phyloP scores from a whole-genome alignment of 805 yeast species.

The Crinitomyces ghanaensis region DNA sequence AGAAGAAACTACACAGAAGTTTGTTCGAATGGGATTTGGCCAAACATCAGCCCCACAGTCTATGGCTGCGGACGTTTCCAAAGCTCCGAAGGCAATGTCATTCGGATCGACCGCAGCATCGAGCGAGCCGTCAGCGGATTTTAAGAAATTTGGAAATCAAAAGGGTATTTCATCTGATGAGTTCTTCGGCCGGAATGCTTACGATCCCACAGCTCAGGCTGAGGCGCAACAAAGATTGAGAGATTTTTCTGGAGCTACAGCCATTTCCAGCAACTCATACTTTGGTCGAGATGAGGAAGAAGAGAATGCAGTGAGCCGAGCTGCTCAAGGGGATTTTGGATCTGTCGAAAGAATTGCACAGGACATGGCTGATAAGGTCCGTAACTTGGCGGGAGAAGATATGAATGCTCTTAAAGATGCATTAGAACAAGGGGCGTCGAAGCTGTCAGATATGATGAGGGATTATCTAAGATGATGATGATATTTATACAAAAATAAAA shows the following conservation, averaged over 20 bases:
- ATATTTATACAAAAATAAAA: not conserved
- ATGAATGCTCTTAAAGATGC: conserved; percentile 82
- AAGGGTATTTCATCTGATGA: conserved; percentile 96
- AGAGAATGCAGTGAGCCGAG: conserved; percentile 23
- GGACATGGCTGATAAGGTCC: conserved; percentile 55
- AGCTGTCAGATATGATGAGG: conserved; percentile 72
- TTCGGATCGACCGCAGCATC: conserved; percentile 12
- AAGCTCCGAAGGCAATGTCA: conserved; percentile 11
- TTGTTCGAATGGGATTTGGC: conserved; percentile 63
- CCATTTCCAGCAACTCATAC: conserved; percentile 86
- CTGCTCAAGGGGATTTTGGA: conserved; percentile 24
- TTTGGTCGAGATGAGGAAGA: conserved; percentile 72
- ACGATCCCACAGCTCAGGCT: conserved; percentile 61
- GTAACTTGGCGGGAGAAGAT: conserved; percentile 78
- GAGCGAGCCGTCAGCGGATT: conserved; percentile 24
- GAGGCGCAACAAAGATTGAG: conserved; percentile 79
- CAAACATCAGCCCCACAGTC: conserved; percentile 47
- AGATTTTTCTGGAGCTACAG: conserved; percentile 72
- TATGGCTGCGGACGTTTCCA: conserved; percentile 26
- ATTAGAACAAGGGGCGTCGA: conserved; percentile 86
- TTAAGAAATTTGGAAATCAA: conserved; percentile 80
- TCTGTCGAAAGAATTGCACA: conserved; percentile 45
- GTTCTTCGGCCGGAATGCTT: conserved; percentile 78
- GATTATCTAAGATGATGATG: conserved; percentile 51
- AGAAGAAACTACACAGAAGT: conserved; percentile 12